Evolutionary conservation across 768 basidiomycete genomes (phyloP).

Genomic region (Daedaleopsis sinensis): DNA sequence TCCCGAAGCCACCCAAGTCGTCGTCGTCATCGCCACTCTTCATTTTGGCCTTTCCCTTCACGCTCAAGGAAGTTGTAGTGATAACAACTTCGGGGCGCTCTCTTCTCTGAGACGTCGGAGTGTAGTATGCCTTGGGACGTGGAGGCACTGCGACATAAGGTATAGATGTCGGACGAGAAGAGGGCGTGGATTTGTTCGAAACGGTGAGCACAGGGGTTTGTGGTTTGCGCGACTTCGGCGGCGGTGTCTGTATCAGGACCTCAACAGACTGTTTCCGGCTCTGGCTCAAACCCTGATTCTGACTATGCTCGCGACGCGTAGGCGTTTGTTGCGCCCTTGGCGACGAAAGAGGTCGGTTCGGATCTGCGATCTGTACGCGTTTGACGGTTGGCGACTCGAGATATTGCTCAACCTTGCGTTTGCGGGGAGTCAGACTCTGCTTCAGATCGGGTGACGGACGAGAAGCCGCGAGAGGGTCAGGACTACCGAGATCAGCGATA

Average conservation of each 20-base stretch:
- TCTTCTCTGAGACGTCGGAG: slow-evolving; percentile 22
- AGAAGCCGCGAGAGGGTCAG: slow-evolving; percentile 57
- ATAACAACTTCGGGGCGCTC: slow-evolving; percentile 21
- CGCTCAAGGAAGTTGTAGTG: slow-evolving; percentile 9
- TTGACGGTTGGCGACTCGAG: slow-evolving; percentile 67
- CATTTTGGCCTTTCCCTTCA: slow-evolving; percentile 37
- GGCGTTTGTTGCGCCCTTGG: slow-evolving; percentile 20
- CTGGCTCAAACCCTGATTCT: not conserved
- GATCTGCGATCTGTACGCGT: slow-evolving; percentile 45
- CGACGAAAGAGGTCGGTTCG: slow-evolving; percentile 16
- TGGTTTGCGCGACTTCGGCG: slow-evolving; percentile 7
- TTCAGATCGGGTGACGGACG: slow-evolving; percentile 31
- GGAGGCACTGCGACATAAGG: slow-evolving; percentile 35
- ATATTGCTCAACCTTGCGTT: slow-evolving; percentile 66
- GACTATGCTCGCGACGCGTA: not conserved
- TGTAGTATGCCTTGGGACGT: slow-evolving; percentile 25
- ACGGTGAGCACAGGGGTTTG: slow-evolving; percentile 11
- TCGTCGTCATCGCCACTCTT: slow-evolving; percentile 38
- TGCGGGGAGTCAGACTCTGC: slow-evolving; percentile 57
- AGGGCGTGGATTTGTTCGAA: slow-evolving; percentile 28
- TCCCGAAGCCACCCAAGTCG: slow-evolving; percentile 62
- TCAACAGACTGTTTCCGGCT: slow-evolving; percentile 1
- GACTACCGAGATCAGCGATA: slow-evolving; percentile 32
- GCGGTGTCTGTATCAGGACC: slow-evolving; percentile 17
- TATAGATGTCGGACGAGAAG: slow-evolving; percentile 7